Evolutionary conservation across 192 early-diverging fungal genomes (phyloP).

Genomic region (Podila clonocystis): DNA sequence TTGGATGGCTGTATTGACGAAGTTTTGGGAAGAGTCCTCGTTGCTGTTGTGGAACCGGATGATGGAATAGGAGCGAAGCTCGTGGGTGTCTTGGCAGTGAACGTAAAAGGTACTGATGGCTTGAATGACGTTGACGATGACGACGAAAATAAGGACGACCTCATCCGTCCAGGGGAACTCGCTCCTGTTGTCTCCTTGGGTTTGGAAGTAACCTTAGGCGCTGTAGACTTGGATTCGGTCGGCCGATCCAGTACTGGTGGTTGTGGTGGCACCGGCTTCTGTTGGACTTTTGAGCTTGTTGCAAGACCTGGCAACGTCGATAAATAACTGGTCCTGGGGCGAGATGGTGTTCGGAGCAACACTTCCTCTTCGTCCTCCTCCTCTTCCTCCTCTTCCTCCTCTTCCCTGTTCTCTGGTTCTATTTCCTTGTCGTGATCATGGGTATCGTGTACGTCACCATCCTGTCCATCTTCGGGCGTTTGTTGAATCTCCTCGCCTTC

Average conservation of each 20-base stretch:
- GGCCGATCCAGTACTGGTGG: not conserved
- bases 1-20: not conserved
- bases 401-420: not conserved
- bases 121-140: not conserved
- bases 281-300: not conserved
- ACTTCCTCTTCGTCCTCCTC: not conserved
- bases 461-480: not conserved
- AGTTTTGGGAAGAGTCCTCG: not conserved
- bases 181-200: not conserved
- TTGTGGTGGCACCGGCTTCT: not conserved
- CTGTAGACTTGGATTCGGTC: not conserved
- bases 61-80: not conserved
- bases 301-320: not conserved
- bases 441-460: not conserved
- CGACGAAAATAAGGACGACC: not conserved
- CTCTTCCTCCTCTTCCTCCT: conserved; percentile 1
- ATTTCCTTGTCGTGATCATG: conserved; percentile 1
- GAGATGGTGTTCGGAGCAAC: conserved; percentile 6
- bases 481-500: not conserved
- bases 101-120: conserved; percentile 5
- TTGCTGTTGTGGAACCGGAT: not conserved
- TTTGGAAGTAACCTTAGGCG: not conserved
- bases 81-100: conserved; percentile 21
- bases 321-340: not conserved
- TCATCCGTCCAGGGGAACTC: not conserved